A percentile compares a stretch with the other conserved stretches of the same genome.
These are phyloP conservation scores for Kluyveromyces siamensis DNA, from an alignment of 805 yeast genomes.

Conservation along the genomic window DNA sequence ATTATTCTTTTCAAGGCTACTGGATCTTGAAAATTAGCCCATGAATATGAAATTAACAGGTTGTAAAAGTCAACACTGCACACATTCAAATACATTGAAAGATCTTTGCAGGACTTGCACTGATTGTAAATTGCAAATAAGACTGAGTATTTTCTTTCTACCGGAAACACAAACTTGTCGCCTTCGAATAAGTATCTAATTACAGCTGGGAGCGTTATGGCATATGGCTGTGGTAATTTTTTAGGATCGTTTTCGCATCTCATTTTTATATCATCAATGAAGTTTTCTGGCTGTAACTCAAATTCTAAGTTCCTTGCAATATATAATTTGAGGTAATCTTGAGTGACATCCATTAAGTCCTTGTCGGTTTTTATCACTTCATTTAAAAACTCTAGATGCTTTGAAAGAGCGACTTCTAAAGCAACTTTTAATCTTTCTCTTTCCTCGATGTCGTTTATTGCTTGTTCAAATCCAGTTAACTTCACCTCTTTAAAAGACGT, in stretches of 20 bases:
- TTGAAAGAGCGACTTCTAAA: constrained; percentile 15
- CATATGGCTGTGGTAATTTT: constrained; percentile 21
- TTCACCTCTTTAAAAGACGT: constrained; percentile 46
- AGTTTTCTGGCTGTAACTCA: constrained; percentile 10
- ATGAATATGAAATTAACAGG: constrained; percentile 17
- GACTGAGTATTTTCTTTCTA: constrained; percentile 19
- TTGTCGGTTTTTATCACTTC: constrained; percentile 16
- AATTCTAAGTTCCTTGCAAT: constrained; percentile 7
- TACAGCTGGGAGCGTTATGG: constrained; percentile 19
- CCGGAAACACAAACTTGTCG: constrained; percentile 11
- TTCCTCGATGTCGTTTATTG: constrained; percentile 11
- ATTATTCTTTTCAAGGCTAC: constrained; percentile 12
- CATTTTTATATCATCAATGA: constrained; percentile 11
- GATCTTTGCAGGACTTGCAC: constrained; percentile 19
- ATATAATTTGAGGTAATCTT: constrained; percentile 9
- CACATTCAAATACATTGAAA: constrained; percentile 22
- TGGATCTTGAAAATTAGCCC: constrained; percentile 23
- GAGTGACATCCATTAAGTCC: constrained; percentile 14
- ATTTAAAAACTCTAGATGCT: constrained; percentile 10
- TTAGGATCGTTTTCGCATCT: constrained; percentile 4
- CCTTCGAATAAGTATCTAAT: constrained; percentile 13
- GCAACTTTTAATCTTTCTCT: constrained; percentile 17
- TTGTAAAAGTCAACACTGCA: constrained; percentile 26
- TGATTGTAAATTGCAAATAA: constrained; percentile 20
- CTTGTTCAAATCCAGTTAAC: constrained; percentile 61